Evolutionary conservation across 1,284 basidiomycete species (phyloP).

Genomic region (Rhodotorula sp.): DNA sequence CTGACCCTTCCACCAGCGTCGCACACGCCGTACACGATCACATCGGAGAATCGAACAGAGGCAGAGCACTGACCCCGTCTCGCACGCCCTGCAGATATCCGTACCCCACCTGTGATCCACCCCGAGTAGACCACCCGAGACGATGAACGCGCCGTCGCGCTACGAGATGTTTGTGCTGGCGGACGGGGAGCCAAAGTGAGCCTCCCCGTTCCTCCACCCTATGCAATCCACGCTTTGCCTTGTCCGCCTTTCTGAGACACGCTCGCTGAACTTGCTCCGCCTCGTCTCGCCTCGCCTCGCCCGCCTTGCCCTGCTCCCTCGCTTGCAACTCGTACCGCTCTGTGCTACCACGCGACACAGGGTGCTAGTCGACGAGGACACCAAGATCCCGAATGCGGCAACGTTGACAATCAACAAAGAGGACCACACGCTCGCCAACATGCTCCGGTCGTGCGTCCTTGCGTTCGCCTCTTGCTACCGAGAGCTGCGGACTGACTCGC

Average conservation of each 20-base stretch:
- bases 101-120: conserved; percentile 27
- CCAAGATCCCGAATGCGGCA: conserved; percentile 94
- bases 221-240: neutral
- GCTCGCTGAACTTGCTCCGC: neutral
- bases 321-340: too few relatives aligned
- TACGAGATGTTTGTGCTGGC: conserved; percentile 89
- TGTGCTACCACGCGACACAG: conserved; percentile 55
- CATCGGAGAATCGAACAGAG: too few relatives aligned
- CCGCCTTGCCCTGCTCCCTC: neutral
- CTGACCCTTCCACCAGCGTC: conserved; percentile 42
- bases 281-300: neutral
- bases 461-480: conserved; percentile 51
- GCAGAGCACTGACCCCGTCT: neutral
- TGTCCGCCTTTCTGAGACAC: neutral
- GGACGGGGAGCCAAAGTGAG: conserved; percentile 89
- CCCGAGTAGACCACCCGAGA: neutral
- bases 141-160: conserved; percentile 90
- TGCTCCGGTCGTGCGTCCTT: conserved; percentile 93
- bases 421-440: conserved; percentile 95
- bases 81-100: neutral
- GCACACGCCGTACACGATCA: neutral
- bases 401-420: conserved; percentile 93
- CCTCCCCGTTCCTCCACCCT: conserved; percentile 36
- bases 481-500: neutral
- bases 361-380: conserved; percentile 89